A percentile compares a stretch with the other conserved stretches of the same genome.
Conservation (phyloP, 2,329 filamentous ascomycete species). For the Colletotrichum magnum region DNA sequence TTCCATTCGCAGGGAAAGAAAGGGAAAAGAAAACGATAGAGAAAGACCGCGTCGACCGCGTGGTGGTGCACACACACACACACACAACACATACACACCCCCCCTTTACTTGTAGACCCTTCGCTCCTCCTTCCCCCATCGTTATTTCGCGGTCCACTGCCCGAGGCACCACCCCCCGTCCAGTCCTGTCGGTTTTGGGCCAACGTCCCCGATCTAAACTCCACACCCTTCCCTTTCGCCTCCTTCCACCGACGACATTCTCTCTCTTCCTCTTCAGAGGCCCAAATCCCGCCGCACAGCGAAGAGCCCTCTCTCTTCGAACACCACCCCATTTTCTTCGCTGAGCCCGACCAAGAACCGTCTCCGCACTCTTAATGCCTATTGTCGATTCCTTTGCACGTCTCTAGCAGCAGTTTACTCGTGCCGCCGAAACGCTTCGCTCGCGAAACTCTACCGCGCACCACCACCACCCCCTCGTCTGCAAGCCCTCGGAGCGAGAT, state of each 20-base stretch:
- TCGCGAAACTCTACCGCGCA: conserved; percentile 22
- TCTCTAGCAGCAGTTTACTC: conserved; percentile 36
- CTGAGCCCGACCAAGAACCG: conserved; percentile 13
- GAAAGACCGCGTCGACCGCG: conserved; percentile 20
- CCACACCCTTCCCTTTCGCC: conserved; percentile 39
- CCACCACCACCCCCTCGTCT: conserved; percentile 16
- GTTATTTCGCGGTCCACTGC: conserved; percentile 40
- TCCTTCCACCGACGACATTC: conserved; percentile 39
- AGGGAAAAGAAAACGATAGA: not conserved
- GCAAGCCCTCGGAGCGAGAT: conserved; percentile 23
- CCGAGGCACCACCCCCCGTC: conserved; percentile 33
- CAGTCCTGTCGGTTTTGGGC: conserved; percentile 39
- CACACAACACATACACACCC: not conserved
- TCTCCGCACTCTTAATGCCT: conserved; percentile 18
- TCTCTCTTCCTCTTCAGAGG: conserved; percentile 37
- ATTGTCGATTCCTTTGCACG: conserved; percentile 20
- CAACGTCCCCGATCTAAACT: conserved; percentile 40
- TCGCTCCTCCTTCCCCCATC: conserved; percentile 24
- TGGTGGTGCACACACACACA: conserved; percentile 15
- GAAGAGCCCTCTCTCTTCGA: conserved; percentile 25
- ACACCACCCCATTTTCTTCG: not conserved
- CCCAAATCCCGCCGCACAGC: conserved; percentile 21
- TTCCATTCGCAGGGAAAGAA: not conserved
- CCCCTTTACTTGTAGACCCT: conserved; percentile 28
- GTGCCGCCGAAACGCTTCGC: conserved; percentile 19